Percentiles rank a stretch among this genome's conserved stretches.
Conservation (phyloP, 2,329 filamentous ascomycete genomes). For the Curvularia sp. region DNA sequence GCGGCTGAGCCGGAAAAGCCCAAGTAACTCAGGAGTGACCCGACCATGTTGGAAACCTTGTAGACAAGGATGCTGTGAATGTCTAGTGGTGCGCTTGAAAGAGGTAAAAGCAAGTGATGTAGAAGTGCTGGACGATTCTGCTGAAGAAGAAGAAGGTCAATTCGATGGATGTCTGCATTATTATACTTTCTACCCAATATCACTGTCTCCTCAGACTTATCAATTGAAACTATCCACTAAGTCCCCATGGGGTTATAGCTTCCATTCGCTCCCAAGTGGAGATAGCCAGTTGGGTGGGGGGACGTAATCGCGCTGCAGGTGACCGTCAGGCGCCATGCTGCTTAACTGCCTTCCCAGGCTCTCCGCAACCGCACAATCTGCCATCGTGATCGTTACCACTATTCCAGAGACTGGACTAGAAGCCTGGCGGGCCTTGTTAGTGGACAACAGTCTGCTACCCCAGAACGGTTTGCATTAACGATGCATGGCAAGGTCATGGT, state of each 20-base stretch:
- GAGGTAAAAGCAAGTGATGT: not conserved
- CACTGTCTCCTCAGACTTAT: constrained; percentile 33
- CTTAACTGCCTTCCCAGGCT: constrained; percentile 12
- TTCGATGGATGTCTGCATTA: constrained; percentile 21
- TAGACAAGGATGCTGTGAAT: not conserved
- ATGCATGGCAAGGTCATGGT: constrained; percentile 30
- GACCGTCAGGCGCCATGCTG: constrained; percentile 33
- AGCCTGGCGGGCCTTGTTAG: constrained; percentile 10
- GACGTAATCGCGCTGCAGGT: constrained; percentile 37
- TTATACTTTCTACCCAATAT: constrained; percentile 29
- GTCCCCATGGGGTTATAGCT: constrained; percentile 40
- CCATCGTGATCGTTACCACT: constrained; percentile 37
- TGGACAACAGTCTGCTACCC: constrained; percentile 17
- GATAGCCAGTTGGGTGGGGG: constrained; percentile 32
- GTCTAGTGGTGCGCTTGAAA: not conserved
- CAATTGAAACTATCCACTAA: constrained; percentile 33
- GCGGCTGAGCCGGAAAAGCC: constrained; percentile 32
- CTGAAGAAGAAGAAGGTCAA: constrained; percentile 16
- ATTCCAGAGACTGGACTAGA: constrained; percentile 18
- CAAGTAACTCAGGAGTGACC: constrained; percentile 39
- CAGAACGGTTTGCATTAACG: constrained; percentile 22
- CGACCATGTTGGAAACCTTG: constrained; percentile 28
- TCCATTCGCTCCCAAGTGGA: constrained; percentile 30
- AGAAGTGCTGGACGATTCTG: constrained; percentile 1
- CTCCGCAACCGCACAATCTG: constrained; percentile 20